Conservation (phyloP, 2,329 filamentous ascomycete genomes). For the Penicillium sp. region DNA sequence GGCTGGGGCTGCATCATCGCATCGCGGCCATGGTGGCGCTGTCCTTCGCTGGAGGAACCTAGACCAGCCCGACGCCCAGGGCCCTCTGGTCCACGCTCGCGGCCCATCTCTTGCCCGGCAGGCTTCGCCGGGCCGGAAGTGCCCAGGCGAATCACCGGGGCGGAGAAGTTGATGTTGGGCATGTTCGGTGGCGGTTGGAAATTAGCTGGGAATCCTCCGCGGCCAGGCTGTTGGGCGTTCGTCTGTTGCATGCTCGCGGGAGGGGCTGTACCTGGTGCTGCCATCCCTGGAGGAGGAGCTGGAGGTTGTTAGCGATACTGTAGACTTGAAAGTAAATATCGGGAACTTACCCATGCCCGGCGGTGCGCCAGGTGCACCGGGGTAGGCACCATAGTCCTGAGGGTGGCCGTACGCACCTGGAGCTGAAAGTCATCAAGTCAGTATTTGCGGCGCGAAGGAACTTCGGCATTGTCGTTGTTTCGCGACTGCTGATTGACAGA, state of each 20-base stretch:
- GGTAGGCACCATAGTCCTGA: conserved; percentile 71
- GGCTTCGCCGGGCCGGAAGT: conserved; percentile 68
- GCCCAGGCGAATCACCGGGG: conserved; percentile 90
- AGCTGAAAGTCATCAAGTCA: conserved; percentile 25
- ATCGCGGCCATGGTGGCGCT: conserved; percentile 66
- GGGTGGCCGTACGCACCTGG: conserved; percentile 67
- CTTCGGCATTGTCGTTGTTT: not conserved
- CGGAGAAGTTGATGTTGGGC: conserved; percentile 97
- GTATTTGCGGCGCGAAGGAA: conserved; percentile 5
- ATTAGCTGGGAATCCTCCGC: conserved; percentile 74
- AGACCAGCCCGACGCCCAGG: conserved; percentile 55
- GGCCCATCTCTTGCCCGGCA: conserved; percentile 42
- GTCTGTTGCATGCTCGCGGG: conserved; percentile 76
- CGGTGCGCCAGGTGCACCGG: conserved; percentile 61
- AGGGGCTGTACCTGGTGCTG: conserved; percentile 73
- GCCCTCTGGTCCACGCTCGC: conserved; percentile 46
- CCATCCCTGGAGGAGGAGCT: conserved; percentile 79
- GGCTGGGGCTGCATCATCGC: conserved; percentile 71
- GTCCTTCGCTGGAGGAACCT: conserved; percentile 66
- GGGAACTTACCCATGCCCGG: conserved; percentile 1
- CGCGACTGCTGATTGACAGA: not conserved
- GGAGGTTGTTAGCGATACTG: conserved; percentile 16
- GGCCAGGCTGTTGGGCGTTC: conserved; percentile 71
- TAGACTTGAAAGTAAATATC: conserved; percentile 52
- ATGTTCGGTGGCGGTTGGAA: conserved; percentile 90